Conservation (phyloP, 495 filamentous ascomycete genomes). For the Daldinia vernicosa region DNA sequence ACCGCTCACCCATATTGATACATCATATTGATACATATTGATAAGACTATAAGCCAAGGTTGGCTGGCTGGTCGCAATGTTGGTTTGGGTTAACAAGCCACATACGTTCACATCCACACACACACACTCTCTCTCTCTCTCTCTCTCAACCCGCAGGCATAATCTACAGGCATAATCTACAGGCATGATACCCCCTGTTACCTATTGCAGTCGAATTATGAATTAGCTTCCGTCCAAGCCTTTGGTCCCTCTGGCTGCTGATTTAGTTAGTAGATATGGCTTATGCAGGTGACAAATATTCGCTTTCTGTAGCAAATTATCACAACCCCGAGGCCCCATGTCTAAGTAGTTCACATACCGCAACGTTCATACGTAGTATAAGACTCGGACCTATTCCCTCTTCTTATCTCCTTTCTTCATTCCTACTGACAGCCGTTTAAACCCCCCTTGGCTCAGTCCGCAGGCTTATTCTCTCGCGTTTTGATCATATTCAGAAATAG, state of each 20-base stretch:
- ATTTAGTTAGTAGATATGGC: constrained; percentile 16
- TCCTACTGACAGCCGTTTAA: constrained; percentile 19
- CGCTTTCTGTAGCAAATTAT: constrained; percentile 22
- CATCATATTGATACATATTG: constrained; percentile 14
- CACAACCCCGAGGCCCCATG: constrained; percentile 7
- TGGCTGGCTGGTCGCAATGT: neutral
- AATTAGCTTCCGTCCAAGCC: neutral
- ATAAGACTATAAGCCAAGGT: constrained; percentile 27
- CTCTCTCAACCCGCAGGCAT: too few species aligned
- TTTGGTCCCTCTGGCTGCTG: too few species aligned
- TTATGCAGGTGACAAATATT: constrained; percentile 27
- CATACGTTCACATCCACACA: constrained; percentile 9
- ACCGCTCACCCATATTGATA: neutral
- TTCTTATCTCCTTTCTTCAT: constrained; percentile 12
- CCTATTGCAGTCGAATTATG: constrained; percentile 16
- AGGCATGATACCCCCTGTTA: constrained; percentile 34
- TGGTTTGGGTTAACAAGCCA: constrained; percentile 27
- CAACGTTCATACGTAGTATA: constrained; percentile 30
- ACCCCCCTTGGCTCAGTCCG: constrained; percentile 7
- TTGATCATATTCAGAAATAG: constrained; percentile 14
- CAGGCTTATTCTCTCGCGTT: constrained; percentile 10
- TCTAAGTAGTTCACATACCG: constrained; percentile 12
- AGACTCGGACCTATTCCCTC: constrained; percentile 30
- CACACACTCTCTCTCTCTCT: too few species aligned
- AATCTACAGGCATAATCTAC: constrained; percentile 29